These are phyloP conservation scores for Xylaria nigripes DNA, from an alignment of 495 filamentous ascomycete species.

Conservation along the genomic window DNA sequence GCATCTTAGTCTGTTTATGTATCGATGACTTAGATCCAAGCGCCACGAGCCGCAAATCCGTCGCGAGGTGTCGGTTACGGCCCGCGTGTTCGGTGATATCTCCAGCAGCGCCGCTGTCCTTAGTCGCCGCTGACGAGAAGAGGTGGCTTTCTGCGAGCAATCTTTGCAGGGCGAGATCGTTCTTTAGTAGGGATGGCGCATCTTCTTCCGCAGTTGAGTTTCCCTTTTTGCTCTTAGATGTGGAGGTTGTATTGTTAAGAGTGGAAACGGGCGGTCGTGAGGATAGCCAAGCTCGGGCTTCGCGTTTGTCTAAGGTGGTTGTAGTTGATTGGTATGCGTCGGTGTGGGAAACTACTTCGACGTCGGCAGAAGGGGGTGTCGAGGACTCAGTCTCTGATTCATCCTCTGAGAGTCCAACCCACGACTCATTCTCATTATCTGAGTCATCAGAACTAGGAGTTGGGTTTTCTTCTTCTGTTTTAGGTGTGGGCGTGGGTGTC, in stretches of 20 bases:
- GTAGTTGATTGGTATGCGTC: conserved; percentile 25
- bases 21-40: conserved; percentile 72
- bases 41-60: conserved; percentile 71
- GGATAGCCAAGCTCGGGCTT: conserved; percentile 68
- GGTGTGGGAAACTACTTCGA: conserved; percentile 63
- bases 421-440: conserved; percentile 24
- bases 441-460: conserved; percentile 34
- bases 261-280: conserved; percentile 33
- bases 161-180: conserved; percentile 85
- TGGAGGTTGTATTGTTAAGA: conserved; percentile 14
- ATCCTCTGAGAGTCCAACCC: conserved; percentile 54
- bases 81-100: conserved; percentile 39
- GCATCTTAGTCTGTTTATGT: conserved; percentile 72
- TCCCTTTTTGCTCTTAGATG: conserved; percentile 28
- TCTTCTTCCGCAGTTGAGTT: conserved; percentile 34
- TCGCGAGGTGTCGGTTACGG: conserved; percentile 56
- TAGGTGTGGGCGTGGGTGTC: conserved; percentile 24
- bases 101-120: conserved; percentile 45
- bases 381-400: conserved; percentile 22
- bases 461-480: conserved; percentile 23
- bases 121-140: conserved; percentile 57
- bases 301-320: conserved; percentile 52
- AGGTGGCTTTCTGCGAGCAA: conserved; percentile 90
- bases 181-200: conserved; percentile 58
- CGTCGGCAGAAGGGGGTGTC: conserved; percentile 9